Base-by-base conservation (phyloP, 106 monocot species). In the Acorus gramineus region DNA sequence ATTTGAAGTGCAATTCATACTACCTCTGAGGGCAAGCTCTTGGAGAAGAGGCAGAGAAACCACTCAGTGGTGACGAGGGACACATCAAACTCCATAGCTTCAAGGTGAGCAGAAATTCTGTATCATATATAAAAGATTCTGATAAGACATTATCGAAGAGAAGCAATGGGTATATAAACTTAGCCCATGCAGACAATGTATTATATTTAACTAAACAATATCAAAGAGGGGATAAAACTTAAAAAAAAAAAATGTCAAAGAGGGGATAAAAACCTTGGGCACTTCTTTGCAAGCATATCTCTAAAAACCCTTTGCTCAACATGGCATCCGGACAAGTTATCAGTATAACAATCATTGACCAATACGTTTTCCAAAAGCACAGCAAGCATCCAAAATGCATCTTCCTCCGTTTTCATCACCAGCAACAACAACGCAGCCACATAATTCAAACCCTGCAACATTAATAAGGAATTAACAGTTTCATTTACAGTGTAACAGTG, bases 311-410 rank as follows among this genome's bases (percentile, higher is more conserved):
- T 77, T 69, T 98, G 96, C 67, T 98, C 96, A 12, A 98, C 91
- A 79, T 98, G 96, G 77, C 91, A 98, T 55, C 96, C 96, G 57
- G 90, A 98, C 50, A 98, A 81, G 60, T 91, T 98, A 59, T 88
- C 91, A 12, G 82, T 88, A 71, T 98, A 98, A 70, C 96, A 98
- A 66, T 98, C 87, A 63, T 71, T 91, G 5, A 98, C 96, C 67
- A 98, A 79, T 7, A 91, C 87, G 81, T 98, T 81, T 81, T 98
- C 96, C 44, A 98, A 71, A 42, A 98, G 85, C 8, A 91, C 87
- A 53, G 96, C 80, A 57, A 98, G 87, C 91, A 98, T 87, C 96
- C 96, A 98, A 71, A 98, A 98, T 56, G 96, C 96, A 69, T 98
- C 96, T 69, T 98, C 96, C 53, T 98, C 96, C 42, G 85, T 82